These are phyloP conservation scores for Globisporangium nodosum DNA, from an alignment of 352 stramenopile species.

Conservation along the genomic window DNA sequence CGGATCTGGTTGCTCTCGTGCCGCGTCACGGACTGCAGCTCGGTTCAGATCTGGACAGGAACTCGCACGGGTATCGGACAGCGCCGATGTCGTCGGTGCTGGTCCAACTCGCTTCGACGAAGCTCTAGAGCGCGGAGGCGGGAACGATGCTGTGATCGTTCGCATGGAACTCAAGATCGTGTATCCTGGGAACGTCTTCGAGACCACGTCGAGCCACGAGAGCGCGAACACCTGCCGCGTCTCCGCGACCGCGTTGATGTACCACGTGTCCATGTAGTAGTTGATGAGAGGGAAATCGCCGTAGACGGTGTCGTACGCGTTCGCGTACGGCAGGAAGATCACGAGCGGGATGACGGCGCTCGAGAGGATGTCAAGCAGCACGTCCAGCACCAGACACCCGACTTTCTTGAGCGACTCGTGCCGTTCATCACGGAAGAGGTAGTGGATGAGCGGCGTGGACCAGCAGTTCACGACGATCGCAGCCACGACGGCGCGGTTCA, in stretches of 20 bases:
- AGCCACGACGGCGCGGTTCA: constrained; percentile 7
- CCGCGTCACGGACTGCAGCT: too few species aligned
- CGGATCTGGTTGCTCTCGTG: too few species aligned
- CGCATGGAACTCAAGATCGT: constrained; percentile 1
- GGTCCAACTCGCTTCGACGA: too few species aligned
- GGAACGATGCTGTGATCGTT: constrained; percentile 1
- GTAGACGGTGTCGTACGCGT: background rate
- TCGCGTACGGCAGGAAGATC: constrained; percentile 9
- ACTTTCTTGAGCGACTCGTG: constrained; percentile 11
- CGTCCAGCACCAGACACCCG: constrained; percentile 4
- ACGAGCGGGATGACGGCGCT: constrained; percentile 7
- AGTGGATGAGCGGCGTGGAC: constrained; percentile 9
- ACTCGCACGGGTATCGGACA: too few species aligned
- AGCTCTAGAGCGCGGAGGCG: background rate
- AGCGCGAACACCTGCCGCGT: constrained; percentile 1
- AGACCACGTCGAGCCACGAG: constrained; percentile 6
- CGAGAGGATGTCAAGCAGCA: constrained; percentile 2
- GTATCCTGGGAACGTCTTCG: constrained; percentile 10
- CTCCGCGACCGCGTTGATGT: constrained; percentile 3
- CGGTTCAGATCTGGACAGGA: too few species aligned
- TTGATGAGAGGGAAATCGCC: constrained; percentile 2
- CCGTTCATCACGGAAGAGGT: background rate
- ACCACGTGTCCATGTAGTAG: constrained; percentile 7
- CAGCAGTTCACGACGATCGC: constrained; percentile 10
- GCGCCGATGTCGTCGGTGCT: too few species aligned